Evolutionary conservation across 2,329 filamentous ascomycete species (phyloP).

Genomic region (Ceratocystiopsis sp.): DNA sequence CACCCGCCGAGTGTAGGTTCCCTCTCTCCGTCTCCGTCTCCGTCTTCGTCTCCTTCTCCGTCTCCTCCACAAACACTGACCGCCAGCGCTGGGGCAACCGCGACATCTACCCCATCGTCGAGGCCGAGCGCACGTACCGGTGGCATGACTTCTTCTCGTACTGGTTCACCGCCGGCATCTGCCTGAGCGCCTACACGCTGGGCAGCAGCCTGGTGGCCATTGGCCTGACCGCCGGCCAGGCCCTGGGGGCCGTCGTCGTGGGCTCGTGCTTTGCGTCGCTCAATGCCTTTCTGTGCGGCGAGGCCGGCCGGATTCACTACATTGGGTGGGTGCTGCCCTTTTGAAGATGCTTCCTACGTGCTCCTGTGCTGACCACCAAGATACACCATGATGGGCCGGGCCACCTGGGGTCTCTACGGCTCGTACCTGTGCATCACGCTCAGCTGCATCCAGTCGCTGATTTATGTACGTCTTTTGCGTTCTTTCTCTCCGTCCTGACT

Average conservation of each 20-base stretch:
- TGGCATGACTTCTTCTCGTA: constrained; percentile 2
- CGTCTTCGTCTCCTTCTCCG: neutral
- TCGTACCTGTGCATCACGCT: constrained; percentile 1
- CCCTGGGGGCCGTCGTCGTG: neutral
- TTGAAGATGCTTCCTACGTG: too few relatives aligned
- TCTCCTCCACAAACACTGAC: neutral
- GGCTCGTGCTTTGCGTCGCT: neutral
- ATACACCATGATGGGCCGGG: constrained; percentile 2
- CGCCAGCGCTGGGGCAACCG: constrained; percentile 1
- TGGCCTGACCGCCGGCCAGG: constrained; percentile 1
- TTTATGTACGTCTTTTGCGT: neutral
- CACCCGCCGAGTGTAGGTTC: neutral
- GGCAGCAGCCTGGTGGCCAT: constrained; percentile 1
- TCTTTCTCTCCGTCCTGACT: too few relatives aligned
- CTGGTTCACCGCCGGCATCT: constrained; percentile 1
- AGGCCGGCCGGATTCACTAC: constrained; percentile 1
- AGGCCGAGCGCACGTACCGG: neutral
- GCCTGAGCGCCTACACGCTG: neutral
- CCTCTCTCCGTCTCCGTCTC: too few relatives aligned
- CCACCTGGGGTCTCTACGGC: neutral
- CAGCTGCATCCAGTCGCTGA: constrained; percentile 1
- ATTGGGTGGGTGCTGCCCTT: neutral
- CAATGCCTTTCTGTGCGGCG: neutral
- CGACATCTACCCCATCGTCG: neutral
- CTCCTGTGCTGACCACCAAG: neutral